phyloP scores from a whole-genome alignment of 78 protist genomes.

The Protostelium mycophagum region DNA sequence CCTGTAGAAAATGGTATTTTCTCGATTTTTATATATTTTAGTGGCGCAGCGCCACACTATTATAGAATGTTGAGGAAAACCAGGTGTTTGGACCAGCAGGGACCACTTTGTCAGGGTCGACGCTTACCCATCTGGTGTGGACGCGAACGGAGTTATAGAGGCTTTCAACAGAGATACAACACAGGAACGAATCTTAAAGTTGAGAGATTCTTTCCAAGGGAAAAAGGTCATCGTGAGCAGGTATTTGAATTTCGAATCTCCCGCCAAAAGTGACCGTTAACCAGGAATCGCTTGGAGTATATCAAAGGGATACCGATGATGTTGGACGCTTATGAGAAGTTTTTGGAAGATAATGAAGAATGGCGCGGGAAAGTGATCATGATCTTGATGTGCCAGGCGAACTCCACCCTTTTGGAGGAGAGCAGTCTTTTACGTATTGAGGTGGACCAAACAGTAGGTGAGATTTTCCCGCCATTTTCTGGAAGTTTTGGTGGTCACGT shows the following conservation, averaged over 20 bases:
- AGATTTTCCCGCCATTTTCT: too few relatives aligned
- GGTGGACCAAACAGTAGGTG: neutral
- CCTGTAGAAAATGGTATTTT: constrained; percentile 41
- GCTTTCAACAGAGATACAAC: neutral
- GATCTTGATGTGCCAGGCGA: constrained; percentile 62
- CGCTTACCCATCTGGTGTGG: constrained; percentile 80
- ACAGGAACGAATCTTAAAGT: neutral
- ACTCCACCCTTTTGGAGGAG: constrained; percentile 30
- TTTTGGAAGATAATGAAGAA: constrained; percentile 35
- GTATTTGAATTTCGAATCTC: neutral
- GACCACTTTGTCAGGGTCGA: constrained; percentile 54
- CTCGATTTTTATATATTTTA: too few relatives aligned
- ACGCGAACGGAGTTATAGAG: constrained; percentile 10
- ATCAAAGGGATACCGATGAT: constrained; percentile 82
- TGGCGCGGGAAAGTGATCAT: constrained; percentile 31
- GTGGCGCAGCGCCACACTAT: too few relatives aligned
- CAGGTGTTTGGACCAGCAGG: neutral
- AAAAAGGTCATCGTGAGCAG: constrained; percentile 39
- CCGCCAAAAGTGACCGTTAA: neutral
- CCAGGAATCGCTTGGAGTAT: constrained; percentile 78
- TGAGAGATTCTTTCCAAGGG: constrained; percentile 20
- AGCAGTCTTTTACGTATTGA: neutral
- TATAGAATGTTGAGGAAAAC: too few relatives aligned
- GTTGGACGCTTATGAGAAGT: constrained; percentile 57
- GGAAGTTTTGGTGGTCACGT: neutral